A percentile compares a stretch with the other conserved stretches of the same genome.
These are phyloP conservation scores for Speleostelium caveatum DNA, from an alignment of 78 protist species.

Conservation along the genomic window DNA sequence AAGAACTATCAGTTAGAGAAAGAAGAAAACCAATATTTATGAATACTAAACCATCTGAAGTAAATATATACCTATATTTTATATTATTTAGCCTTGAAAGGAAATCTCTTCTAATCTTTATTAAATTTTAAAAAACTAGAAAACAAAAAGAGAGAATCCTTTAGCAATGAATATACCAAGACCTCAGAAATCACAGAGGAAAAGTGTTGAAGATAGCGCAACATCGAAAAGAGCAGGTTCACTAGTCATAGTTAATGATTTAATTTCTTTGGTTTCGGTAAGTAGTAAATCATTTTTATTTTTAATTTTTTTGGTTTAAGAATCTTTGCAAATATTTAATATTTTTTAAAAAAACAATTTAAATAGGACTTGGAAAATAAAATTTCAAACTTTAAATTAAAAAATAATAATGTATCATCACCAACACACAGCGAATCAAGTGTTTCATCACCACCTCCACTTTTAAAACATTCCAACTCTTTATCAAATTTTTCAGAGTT, in stretches of 20 bases:
- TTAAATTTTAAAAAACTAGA: conserved; percentile 1
- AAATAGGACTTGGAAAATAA: conserved; percentile 48
- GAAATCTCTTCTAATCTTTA: no score
- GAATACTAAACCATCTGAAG: conserved; percentile 11
- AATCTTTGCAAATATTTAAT: no score
- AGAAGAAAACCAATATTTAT: conserved; percentile 50
- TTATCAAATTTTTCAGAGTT: conserved; percentile 24
- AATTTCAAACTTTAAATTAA: conserved; percentile 32
- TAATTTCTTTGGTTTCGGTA: conserved; percentile 58
- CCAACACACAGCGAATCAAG: not conserved
- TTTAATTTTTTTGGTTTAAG: no score
- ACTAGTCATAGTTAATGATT: conserved; percentile 39
- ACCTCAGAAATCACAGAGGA: conserved; percentile 66
- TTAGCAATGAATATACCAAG: conserved; percentile 58
- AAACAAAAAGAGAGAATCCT: conserved; percentile 67
- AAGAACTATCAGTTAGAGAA: conserved; percentile 54
- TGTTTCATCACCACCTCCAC: not conserved
- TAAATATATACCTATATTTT: no score
- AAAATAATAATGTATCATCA: not conserved
- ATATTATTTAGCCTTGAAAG: no score
- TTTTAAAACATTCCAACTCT: conserved; percentile 26
- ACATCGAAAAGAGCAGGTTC: conserved; percentile 42
- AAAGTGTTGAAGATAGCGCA: conserved; percentile 60
- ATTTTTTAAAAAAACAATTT: not conserved
- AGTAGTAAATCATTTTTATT: not conserved